Evolutionary conservation across 2,329 filamentous ascomycete genomes (phyloP), one percentile per base, ranked within the genome.

Genomic region (Lachnellula subtilissima): DNA sequence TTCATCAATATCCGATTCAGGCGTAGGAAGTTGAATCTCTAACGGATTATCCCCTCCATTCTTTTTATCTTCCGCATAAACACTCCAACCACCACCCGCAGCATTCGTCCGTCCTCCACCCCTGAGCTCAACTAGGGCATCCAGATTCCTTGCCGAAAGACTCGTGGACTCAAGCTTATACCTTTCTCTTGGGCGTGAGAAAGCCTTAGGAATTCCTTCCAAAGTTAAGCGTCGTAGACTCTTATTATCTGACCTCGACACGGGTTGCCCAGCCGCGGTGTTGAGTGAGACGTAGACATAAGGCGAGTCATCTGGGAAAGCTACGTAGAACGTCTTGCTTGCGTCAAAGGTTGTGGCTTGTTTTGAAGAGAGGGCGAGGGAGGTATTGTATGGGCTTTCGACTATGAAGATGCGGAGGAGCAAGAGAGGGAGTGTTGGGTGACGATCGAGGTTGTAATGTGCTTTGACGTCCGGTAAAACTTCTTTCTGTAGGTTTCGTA

Each of bases 231-330:
- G 83, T 53, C 86, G 83, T 25, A 94, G 73, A 63, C 83, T 87
- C 50, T 81, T 82, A 4, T 79, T 76, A 57, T 89, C 86, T 4
- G 60, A 50, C 46, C 52, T 56, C 23, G 59, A 56, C 11, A 74
- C 73, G 0, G 72, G 65, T 3, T 73, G 69, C 11, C 75, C 71
- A 0, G 75, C 64, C 1, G 75, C 75, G 40, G 93, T 76, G 2
- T 92, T 77, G 65, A 84, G 70, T 1, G 81, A 84, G 7, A 82
- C 77, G 70, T 90, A 95, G 46, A 95, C 76, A 60, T 86, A 85
- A 0, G 90, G 88, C 11, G 88, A 87, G 36, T 86, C 87, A 66
- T 93, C 86, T 0, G 91, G 91, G 65, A 95, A 93, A 1, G 89
- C 88, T 58, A 95, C 77, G 66, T 90, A 94, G 40, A 96, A 81